Base-by-base conservation (phyloP, 495 filamentous ascomycete genomes). In the Neurospora sp. region DNA sequence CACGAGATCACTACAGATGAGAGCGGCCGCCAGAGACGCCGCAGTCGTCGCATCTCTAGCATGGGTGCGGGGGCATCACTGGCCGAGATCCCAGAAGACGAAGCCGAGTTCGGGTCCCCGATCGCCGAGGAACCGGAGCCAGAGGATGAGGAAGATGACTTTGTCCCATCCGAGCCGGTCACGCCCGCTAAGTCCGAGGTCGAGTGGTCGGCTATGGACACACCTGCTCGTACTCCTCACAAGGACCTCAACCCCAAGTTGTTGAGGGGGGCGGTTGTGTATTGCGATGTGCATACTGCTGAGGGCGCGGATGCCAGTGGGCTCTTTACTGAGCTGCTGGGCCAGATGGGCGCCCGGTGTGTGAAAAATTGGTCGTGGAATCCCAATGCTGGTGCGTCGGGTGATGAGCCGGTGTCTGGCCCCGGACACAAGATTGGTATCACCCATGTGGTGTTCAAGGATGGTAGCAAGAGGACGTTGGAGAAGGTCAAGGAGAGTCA, bases 401-500 rank as follows among this genome's bases (percentile, higher is more conserved):
- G 53, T 65, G 53, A 65, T 65, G 53, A 65, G 1, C 53, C 53
- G 53, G 27, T 35, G 2, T 65, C 53, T 65, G 27, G 12, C 0
- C 27, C 53, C 0, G 53, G 53, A 35, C 53, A 65, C 35, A 93
- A 90, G 78, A 84, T 96, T 40, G 93, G 92, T 3, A 94, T 98
- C 77, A 99, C 96, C 5, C 96, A 99, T 76, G 92, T 99, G 1
- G 89, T 99, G 2, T 99, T 92, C 82, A 98, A 98, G 77, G 96
- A 97, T 81, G 96, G 96, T 53, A 91, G 91, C 9, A 89, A 93
- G 70, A 87, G 92, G 41, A 98, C 95, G 0, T 79, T 98, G 70
- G 91, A 97, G 79, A 98, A 97, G 80, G 93, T 96, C 8, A 86
- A 90, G 70, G 86, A 91, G 74, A 90, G 89, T 40, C 85, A 87